Conservation (phyloP, 2,329 filamentous ascomycete genomes). For the Teratosphaeria gauchensis region DNA sequence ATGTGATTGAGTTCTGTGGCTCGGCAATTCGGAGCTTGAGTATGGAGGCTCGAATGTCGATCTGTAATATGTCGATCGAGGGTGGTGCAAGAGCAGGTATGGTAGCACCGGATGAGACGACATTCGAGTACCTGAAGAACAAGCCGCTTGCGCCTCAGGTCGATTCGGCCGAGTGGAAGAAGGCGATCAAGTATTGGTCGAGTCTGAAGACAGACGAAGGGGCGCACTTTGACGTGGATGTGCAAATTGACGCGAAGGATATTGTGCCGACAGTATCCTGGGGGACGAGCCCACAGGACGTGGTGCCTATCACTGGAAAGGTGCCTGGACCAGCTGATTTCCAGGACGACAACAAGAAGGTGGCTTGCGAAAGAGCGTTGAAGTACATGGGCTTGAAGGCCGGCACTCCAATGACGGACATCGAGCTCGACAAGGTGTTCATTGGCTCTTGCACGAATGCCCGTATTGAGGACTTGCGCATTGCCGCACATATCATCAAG, state of each 20-base stretch:
- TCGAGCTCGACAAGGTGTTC: constrained; percentile 88
- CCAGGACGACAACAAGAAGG: constrained; percentile 67
- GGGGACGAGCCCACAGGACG: constrained; percentile 94
- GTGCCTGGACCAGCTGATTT: constrained; percentile 89
- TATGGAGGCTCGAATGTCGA: constrained; percentile 98
- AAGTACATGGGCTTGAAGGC: constrained; percentile 93
- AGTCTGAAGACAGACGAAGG: constrained; percentile 75
- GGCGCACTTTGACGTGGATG: constrained; percentile 80
- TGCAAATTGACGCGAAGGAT: constrained; percentile 85
- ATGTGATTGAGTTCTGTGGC: constrained; percentile 95
- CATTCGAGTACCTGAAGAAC: constrained; percentile 91
- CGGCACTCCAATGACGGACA: constrained; percentile 85
- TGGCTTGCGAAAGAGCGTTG: constrained; percentile 67
- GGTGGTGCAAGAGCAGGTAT: constrained; percentile 90
- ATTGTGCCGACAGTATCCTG: constrained; percentile 90
- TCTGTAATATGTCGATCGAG: constrained; percentile 99
- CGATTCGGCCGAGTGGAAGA: constrained; percentile 81
- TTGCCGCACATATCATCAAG: constrained; percentile 75
- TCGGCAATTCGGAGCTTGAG: constrained; percentile 81
- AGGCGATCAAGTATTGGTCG: constrained; percentile 79
- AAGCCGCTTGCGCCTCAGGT: constrained; percentile 77
- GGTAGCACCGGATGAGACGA: constrained; percentile 89
- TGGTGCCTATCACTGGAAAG: constrained; percentile 83
- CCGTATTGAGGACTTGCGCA: constrained; percentile 87
- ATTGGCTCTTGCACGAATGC: constrained; percentile 98